A percentile compares a stretch with the other conserved stretches of the same genome.
phyloP scores from a whole-genome alignment of 2,329 filamentous ascomycete species.

The Diplodia mutila region DNA sequence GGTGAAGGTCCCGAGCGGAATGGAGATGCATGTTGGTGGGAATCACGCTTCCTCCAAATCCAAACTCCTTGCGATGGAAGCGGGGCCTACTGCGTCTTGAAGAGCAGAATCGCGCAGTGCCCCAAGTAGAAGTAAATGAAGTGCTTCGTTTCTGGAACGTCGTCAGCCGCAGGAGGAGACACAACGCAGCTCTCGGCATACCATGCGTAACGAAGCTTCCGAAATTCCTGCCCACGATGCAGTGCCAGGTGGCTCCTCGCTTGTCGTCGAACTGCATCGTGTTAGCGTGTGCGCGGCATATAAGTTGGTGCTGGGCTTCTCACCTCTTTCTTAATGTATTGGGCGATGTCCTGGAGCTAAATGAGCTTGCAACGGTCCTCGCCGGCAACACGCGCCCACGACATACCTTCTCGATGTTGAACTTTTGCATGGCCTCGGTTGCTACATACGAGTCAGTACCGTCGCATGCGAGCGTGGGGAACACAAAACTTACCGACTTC shows the following conservation, averaged over 20 bases:
- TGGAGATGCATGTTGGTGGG: constrained; percentile 2
- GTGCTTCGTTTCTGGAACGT: constrained; percentile 84
- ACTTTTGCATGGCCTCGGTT: constrained; percentile 72
- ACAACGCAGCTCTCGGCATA: constrained; percentile 49
- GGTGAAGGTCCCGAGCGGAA: background rate
- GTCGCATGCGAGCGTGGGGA: constrained; percentile 32
- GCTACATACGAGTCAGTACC: constrained; percentile 49
- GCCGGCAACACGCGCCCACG: background rate
- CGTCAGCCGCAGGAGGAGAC: constrained; percentile 31
- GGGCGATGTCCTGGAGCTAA: constrained; percentile 78
- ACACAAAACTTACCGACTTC: constrained; percentile 76
- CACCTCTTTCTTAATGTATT: constrained; percentile 93
- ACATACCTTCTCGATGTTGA: constrained; percentile 70
- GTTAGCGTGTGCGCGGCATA: constrained; percentile 29
- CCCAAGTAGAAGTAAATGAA: constrained; percentile 99
- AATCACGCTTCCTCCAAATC: constrained; percentile 6
- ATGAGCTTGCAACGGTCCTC: constrained; percentile 15
- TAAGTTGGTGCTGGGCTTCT: constrained; percentile 15
- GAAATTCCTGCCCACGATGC: constrained; percentile 97
- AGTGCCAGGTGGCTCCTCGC: constrained; percentile 99
- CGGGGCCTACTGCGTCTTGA: constrained; percentile 86
- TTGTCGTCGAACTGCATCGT: constrained; percentile 81
- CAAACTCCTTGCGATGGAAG: constrained; percentile 2
- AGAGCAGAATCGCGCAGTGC: constrained; percentile 95
- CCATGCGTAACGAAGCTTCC: constrained; percentile 98